Percentiles rank a stretch among this genome's conserved stretches.
phyloP scores from a whole-genome alignment of 306 rosid genomes.

The Malus domestica region DNA sequence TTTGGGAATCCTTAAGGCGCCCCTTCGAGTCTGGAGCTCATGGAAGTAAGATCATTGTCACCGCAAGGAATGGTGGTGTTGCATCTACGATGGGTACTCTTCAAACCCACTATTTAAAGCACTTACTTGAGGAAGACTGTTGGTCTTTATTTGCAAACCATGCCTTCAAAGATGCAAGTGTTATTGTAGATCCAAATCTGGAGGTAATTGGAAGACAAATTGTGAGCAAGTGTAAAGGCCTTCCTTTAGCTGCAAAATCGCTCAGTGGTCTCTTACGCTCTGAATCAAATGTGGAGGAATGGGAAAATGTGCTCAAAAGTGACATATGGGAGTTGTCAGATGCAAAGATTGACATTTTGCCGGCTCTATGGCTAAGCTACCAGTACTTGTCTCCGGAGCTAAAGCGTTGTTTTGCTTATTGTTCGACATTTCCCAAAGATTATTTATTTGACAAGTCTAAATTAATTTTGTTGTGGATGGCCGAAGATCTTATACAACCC shows the following conservation, averaged over 20 bases:
- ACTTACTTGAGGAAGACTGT: too few relatives aligned
- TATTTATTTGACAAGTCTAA: too few relatives aligned
- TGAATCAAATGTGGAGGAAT: not conserved
- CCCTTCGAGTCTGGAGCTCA: not conserved
- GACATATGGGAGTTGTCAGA: not conserved
- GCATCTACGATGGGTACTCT: too few relatives aligned
- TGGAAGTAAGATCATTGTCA: not conserved
- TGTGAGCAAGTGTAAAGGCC: not conserved
- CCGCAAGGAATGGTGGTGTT: not conserved
- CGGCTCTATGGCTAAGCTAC: conserved; percentile 1
- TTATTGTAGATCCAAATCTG: too few relatives aligned
- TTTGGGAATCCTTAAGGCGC: not conserved
- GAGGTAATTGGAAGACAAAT: too few relatives aligned
- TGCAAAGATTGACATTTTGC: not conserved
- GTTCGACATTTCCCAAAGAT: conserved; percentile 3
- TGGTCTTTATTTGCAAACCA: too few relatives aligned
- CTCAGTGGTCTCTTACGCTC: not conserved
- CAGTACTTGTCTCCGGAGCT: not conserved
- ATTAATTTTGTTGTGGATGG: too few relatives aligned
- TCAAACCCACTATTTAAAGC: too few relatives aligned
- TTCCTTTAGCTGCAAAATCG: not conserved
- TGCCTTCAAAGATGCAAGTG: too few relatives aligned
- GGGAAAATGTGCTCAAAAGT: not conserved
- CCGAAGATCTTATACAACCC: too few relatives aligned
- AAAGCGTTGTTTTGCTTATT: conserved; percentile 10